Evolutionary conservation across 371 early-diverging fungal genomes (phyloP), one percentile per base, ranked within the genome.

Genomic region (Mortierella sp.): DNA sequence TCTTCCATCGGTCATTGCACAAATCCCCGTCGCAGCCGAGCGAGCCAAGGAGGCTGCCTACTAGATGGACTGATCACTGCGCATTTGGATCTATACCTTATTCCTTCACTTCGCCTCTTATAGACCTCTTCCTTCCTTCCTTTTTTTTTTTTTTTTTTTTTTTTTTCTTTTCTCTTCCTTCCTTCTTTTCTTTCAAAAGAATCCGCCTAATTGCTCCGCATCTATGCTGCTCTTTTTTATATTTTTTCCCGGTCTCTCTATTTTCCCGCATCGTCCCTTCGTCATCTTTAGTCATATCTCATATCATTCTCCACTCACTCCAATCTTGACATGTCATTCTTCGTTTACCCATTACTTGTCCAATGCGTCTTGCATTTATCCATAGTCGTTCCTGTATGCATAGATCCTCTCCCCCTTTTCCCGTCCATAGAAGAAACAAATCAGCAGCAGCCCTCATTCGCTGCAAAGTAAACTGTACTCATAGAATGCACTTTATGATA

Each of bases 31-130:
- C 9, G 29, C 73, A 4, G 46, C 53, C 19, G 67, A 59, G 46
- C 51, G 51, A 44, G 57, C 9, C 57, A 60, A 66, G 18, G 71
- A 75, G 21, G 75, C 67, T 19, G 56, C 66, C 16, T 59, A 57
- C 45, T 75, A 63, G 52, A 52, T 29, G 28, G 16, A 12, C 26
- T 23, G 12, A n/a, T 6, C 7, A 9, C 37, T 28, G 25, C n/a
- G 15, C 11, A 9, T 18, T 57, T 18, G n/a, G 29, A n/a, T 30
- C 26, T n/a, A 57, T 30, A 18, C 57, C 57, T 26, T 29, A 57
- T 15, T 57, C 57, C 7, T 30, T n/a, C 26, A 1, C 19, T 29
- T 14, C n/a, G n/a, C 18, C 21, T 18, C 14, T 29, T 16, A 26
- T 11, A 53, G 53, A 23, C 12, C 23, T 5, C 9, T 37, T 53